Conservation (phyloP, 192 early-diverging fungal species). For the Coemansia sp. region DNA sequence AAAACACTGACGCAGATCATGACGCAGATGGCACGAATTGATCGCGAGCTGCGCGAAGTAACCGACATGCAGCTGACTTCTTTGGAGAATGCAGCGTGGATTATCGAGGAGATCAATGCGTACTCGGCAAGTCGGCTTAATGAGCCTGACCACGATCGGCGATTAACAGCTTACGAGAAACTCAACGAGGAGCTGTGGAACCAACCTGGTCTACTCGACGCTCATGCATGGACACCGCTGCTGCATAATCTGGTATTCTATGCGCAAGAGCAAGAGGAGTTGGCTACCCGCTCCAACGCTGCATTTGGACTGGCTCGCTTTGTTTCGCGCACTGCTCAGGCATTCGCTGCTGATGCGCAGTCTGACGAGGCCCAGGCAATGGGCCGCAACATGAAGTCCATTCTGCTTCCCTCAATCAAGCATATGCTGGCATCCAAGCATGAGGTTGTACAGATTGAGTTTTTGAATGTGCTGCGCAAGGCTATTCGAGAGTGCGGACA, state of each 20-base stretch:
- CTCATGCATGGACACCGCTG: conserved; percentile 82
- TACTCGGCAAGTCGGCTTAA: conserved; percentile 71
- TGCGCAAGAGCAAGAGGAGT: conserved; percentile 81
- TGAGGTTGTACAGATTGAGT: conserved; percentile 41
- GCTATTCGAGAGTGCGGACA: conserved; percentile 35
- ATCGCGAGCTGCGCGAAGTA: conserved; percentile 17
- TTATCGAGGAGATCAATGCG: conserved; percentile 78
- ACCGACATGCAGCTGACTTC: conserved; percentile 5
- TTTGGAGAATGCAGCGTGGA: conserved; percentile 51
- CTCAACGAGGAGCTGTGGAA: conserved; percentile 71
- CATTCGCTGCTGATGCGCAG: conserved; percentile 10
- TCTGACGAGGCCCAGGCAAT: conserved; percentile 16
- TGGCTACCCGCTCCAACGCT: conserved; percentile 81
- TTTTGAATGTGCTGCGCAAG: conserved; percentile 28
- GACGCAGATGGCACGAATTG: conserved; percentile 61
- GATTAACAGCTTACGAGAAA: conserved; percentile 71
- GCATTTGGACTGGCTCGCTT: conserved; percentile 72
- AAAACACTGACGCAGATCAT: conserved; percentile 63
- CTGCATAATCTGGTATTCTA: conserved; percentile 83
- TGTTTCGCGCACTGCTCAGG: conserved; percentile 56
- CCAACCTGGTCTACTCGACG: conserved; percentile 50
- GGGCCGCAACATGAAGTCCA: conserved; percentile 11
- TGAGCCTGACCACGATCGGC: conserved; percentile 82
- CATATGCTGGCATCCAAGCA: conserved; percentile 33
- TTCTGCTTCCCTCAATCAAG: conserved; percentile 42